Conservation (phyloP, 805 yeast species). For the Hanseniaspora guilliermondii region DNA sequence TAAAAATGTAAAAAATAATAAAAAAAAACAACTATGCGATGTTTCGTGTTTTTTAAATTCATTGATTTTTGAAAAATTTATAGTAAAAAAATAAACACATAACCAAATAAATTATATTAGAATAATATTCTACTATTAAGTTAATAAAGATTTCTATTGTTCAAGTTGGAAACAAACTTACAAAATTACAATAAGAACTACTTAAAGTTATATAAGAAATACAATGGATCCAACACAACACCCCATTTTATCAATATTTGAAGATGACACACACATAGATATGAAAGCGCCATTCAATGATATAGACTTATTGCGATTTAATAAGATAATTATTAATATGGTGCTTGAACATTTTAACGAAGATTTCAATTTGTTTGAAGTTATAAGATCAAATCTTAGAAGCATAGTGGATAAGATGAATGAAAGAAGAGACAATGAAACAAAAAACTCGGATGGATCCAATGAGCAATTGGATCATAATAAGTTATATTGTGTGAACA, state of each 20-base stretch:
- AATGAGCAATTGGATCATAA: neutral
- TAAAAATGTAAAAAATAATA: neutral
- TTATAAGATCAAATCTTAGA: neutral
- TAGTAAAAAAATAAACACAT: too few relatives aligned
- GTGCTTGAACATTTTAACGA: neutral
- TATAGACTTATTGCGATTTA: slow-evolving; percentile 7
- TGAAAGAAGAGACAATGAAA: neutral
- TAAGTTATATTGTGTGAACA: slow-evolving; percentile 7
- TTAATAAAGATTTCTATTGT: too few relatives aligned
- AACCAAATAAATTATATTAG: too few relatives aligned
- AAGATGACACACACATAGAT: slow-evolving; percentile 3
- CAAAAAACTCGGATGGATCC: neutral
- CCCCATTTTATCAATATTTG: slow-evolving; percentile 13
- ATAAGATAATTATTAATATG: neutral
- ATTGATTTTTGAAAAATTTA: too few relatives aligned
- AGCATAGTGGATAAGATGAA: neutral
- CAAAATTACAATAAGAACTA: too few relatives aligned
- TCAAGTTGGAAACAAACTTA: too few relatives aligned
- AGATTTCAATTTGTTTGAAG: neutral
- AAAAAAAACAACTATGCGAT: too few relatives aligned
- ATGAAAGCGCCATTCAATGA: slow-evolving; percentile 2
- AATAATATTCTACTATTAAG: too few relatives aligned
- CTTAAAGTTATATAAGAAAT: neutral
- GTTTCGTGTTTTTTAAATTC: too few relatives aligned
- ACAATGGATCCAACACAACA: slow-evolving; percentile 6